phyloP scores from a whole-genome alignment of 371 early-diverging fungal species.

The Syncephalastrum monosporum region DNA sequence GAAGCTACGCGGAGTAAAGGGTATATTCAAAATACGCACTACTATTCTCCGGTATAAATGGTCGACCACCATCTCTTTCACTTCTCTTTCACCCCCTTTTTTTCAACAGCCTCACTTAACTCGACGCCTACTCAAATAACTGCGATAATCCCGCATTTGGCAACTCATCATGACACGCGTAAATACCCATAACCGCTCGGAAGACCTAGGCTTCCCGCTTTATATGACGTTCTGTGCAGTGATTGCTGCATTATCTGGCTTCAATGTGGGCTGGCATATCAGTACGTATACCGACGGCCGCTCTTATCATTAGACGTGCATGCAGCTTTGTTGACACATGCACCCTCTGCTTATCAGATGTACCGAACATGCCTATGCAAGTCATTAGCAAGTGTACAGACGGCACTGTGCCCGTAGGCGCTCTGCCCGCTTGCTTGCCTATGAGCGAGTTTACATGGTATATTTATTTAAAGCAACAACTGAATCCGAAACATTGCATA shows the following conservation, averaged over 20 bases:
- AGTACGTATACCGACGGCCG: slow-evolving; percentile 18
- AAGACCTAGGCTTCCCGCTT: slow-evolving; percentile 34
- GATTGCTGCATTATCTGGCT: slow-evolving; percentile 43
- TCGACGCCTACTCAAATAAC: too few relatives aligned
- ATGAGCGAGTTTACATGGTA: slow-evolving; percentile 39
- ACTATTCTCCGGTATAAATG: too few relatives aligned
- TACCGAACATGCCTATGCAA: slow-evolving; percentile 47
- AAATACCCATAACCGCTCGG: slow-evolving; percentile 16
- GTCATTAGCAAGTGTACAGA: slow-evolving; percentile 35
- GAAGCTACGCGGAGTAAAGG: too few relatives aligned
- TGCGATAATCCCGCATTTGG: too few relatives aligned
- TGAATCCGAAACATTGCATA: too few relatives aligned
- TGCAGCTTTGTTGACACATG: neutral
- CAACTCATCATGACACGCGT: too few relatives aligned
- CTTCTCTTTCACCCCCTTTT: too few relatives aligned
- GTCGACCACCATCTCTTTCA: too few relatives aligned
- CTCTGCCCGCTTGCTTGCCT: slow-evolving; percentile 44
- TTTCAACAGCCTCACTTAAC: too few relatives aligned
- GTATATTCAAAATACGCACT: too few relatives aligned
- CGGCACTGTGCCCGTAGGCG: slow-evolving; percentile 17
- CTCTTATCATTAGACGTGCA: neutral
- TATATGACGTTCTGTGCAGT: slow-evolving; percentile 39
- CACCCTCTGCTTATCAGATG: slow-evolving; percentile 24
- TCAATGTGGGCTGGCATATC: slow-evolving; percentile 48
- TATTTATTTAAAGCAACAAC: slow-evolving; percentile 3